Percentiles rank a stretch among this genome's conserved stretches.
Evolutionary conservation across 2,329 filamentous ascomycete species (phyloP).

Genomic region (Trichoderma sp.): DNA sequence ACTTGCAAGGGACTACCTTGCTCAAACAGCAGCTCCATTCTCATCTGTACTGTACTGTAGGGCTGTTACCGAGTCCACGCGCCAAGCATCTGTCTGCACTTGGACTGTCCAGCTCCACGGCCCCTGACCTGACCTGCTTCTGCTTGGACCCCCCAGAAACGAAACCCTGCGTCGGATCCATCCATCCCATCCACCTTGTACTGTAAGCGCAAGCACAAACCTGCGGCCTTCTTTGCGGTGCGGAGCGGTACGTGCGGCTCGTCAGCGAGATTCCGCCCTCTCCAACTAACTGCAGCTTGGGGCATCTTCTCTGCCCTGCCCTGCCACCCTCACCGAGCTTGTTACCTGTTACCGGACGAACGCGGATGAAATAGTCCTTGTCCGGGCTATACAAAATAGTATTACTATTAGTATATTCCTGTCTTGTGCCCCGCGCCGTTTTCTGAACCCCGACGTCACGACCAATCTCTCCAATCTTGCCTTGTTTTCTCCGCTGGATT

Average conservation of each 20-base stretch:
- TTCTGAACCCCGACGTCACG: neutral
- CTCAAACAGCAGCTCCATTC: neutral
- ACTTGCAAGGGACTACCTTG: neutral
- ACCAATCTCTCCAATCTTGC: neutral
- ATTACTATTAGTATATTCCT: neutral
- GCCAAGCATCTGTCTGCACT: neutral
- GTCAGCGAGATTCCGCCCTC: conserved; percentile 2
- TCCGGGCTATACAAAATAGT: neutral
- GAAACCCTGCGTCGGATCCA: neutral
- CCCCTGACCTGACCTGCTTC: neutral
- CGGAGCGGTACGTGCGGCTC: neutral
- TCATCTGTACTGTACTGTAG: neutral
- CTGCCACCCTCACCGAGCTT: neutral
- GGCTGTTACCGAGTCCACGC: neutral
- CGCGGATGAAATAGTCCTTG: conserved; percentile 3
- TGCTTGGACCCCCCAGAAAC: neutral
- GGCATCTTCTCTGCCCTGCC: neutral
- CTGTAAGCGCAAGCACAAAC: neutral
- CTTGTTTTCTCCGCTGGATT: neutral
- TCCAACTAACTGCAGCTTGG: neutral
- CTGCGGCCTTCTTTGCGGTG: neutral
- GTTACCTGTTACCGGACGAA: neutral
- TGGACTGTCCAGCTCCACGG: neutral
- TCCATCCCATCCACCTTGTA: neutral
- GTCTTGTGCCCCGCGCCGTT: neutral